Base-by-base conservation (phyloP, 2,329 filamentous ascomycete genomes). In the Phialocephala subalpina region DNA sequence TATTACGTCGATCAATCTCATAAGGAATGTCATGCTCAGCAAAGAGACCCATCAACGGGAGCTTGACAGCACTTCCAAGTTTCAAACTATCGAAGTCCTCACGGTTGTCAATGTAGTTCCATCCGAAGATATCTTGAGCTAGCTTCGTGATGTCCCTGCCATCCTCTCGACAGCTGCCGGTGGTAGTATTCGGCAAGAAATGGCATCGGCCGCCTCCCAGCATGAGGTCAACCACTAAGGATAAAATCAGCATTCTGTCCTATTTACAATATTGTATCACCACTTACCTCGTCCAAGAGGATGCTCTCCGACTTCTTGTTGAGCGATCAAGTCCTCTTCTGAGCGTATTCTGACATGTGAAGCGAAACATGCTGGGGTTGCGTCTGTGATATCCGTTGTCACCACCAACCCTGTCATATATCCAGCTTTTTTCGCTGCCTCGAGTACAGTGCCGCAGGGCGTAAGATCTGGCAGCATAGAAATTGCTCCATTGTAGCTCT, bases 401-500 rank as follows among this genome's bases (percentile, higher is more conserved):
- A 97, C 96, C 1, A 98, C 96, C 70, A 99, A 80, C 0, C 96
- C 96, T 2, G 96, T 99, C 80, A 89, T 90, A 77, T 97, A 98
- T 16, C 96, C 96, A 9, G 92, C 92, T 72, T 89, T 87, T 81
- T 97, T 97, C 42, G 96, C 96, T 3, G 96, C 96, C 81, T 99
- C 96, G 61, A 99, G 86, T 3, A 90, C 93, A 20, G 94, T 97
- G 8, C 95, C 96, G 78, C 96, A 99, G 4, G 96, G 93, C 35
- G 88, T 88, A 72, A 92, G 88, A 78, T 97, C 90, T 0, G 94
- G 94, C 18, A 97, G 84, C 62, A 97, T 91, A 11, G 93, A 92
- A 72, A 99, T 98, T 72, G 96, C 96, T 57, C 94, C 94, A 76
- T 99, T 99, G 82, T 99, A 99, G 78, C 91, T 97, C 87, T 99